These are phyloP conservation scores for Fusarium sp. DNA, from an alignment of 2,329 filamentous ascomycete species.

Conservation along the genomic window DNA sequence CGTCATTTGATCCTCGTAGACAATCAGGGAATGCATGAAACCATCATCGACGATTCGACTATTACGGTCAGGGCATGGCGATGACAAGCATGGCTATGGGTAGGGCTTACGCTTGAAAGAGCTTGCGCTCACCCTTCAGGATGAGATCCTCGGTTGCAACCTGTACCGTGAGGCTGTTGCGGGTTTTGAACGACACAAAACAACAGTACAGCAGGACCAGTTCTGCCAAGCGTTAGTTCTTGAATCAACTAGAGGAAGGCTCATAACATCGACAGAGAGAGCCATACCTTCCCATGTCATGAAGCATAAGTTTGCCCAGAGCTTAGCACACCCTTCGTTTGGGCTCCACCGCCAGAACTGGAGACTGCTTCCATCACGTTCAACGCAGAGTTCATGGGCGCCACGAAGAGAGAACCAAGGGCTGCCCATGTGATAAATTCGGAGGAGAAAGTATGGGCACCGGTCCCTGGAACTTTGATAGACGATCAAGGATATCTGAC, in stretches of 20 bases:
- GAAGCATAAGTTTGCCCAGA: slow-evolving; percentile 71
- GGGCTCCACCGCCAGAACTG: slow-evolving; percentile 68
- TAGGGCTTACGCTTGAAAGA: slow-evolving; percentile 70
- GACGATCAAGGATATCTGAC: slow-evolving; percentile 68
- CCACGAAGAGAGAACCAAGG: slow-evolving; percentile 67
- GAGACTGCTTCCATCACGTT: slow-evolving; percentile 65
- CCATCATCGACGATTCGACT: slow-evolving; percentile 72
- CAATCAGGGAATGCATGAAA: slow-evolving; percentile 67
- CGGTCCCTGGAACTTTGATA: slow-evolving; percentile 63
- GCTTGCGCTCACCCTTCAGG: slow-evolving; percentile 64
- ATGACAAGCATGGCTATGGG: not conserved
- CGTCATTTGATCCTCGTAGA: slow-evolving; percentile 67
- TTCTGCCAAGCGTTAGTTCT: slow-evolving; percentile 57
- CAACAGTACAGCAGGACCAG: slow-evolving; percentile 73
- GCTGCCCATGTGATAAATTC: slow-evolving; percentile 57
- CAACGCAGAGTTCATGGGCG: slow-evolving; percentile 69
- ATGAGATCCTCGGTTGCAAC: slow-evolving; percentile 64
- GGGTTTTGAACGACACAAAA: slow-evolving; percentile 71
- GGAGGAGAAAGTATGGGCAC: slow-evolving; percentile 64
- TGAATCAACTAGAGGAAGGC: too few species aligned
- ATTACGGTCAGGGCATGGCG: slow-evolving; percentile 17
- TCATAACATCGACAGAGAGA: not conserved
- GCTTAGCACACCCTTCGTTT: slow-evolving; percentile 59
- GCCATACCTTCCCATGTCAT: slow-evolving; percentile 72
- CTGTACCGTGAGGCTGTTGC: slow-evolving; percentile 61